phyloP scores from a whole-genome alignment of 2,329 filamentous ascomycete genomes.

The Aspergillus quadricinctus region DNA sequence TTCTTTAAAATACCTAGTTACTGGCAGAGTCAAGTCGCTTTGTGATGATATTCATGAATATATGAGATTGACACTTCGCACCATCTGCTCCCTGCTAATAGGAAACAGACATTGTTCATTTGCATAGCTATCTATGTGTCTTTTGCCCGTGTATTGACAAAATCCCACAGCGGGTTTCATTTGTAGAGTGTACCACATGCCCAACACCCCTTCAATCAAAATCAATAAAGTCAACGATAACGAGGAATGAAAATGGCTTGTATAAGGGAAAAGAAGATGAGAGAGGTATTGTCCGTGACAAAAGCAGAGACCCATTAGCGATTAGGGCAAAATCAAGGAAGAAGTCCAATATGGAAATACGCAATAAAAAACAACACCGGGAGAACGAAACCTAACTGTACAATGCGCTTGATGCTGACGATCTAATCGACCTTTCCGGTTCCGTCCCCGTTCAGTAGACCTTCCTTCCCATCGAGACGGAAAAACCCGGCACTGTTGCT shows the following conservation, averaged over 20 bases:
- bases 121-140: neutral
- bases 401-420: constrained; percentile 18
- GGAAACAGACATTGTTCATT: neutral
- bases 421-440: constrained; percentile 46
- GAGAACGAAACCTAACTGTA: constrained; percentile 26
- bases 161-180: neutral
- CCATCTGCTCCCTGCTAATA: neutral
- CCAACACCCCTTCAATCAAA: constrained; percentile 1
- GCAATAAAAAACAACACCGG: constrained; percentile 8
- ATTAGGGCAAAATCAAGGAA: neutral
- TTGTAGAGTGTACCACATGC: neutral
- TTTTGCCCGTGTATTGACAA: neutral
- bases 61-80: neutral
- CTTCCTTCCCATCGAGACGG: constrained; percentile 47
- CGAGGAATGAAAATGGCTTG: neutral
- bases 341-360: constrained; percentile 1
- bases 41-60: neutral
- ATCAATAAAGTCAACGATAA: neutral
- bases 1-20: neutral
- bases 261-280: constrained; percentile 9
- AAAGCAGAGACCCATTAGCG: neutral
- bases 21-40: neutral
- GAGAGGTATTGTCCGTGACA: constrained; percentile 15
- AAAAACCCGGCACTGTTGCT: constrained; percentile 41
- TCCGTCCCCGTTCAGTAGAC: constrained; percentile 38